Evolutionary conservation across 2,329 filamentous ascomycete species (phyloP), one percentile per base, ranked within the genome.

Genomic region (Emergomyces pasteurianus): DNA sequence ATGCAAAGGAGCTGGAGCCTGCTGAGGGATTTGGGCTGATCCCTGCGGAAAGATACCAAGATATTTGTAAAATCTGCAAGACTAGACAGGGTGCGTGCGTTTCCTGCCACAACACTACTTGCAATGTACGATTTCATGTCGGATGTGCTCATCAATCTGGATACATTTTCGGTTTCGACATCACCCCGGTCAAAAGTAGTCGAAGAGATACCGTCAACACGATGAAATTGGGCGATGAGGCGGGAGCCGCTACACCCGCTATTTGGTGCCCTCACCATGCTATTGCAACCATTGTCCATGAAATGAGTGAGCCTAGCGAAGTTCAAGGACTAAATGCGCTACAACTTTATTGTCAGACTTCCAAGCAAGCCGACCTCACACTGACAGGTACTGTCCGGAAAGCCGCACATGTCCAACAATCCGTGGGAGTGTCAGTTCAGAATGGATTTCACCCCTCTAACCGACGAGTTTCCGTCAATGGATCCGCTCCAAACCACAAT

Each of bases 381-480:
- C 78, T 96, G 67, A 96, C 92, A 2, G 94, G 94, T 34, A 96
- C 92, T 21, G 90, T 94, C 26, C 87, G 94, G 60, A 96, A 96
- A 74, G 92, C 94, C 26, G 94, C 90, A 62, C 81, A 94, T 71
- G 69, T 78, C 70, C 70, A 77, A 67, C 67, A 76, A 67, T 67
- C 73, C 61, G 66, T 77, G 66, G 68, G 73, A 63, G 58, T 71
- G 28, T 66, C 70, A 21, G 63, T 70, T 43, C 68, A 72, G 40
- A 64, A 68, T 62, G 66, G 63, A 12, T 61, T 65, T n/a, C 63
- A 65, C 21, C 58, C 75, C 62, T 69, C 73, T 31, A 78, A 81
- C 67, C 79, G 85, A 61, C 81, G 84, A 63, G 75, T 79, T 21
- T 88, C 86, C 1, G 80, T 79, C 31, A 78, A 78, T 62, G 73